Base-by-base conservation (phyloP, 2,329 filamentous ascomycete genomes). In the Phialocephala subalpina region DNA sequence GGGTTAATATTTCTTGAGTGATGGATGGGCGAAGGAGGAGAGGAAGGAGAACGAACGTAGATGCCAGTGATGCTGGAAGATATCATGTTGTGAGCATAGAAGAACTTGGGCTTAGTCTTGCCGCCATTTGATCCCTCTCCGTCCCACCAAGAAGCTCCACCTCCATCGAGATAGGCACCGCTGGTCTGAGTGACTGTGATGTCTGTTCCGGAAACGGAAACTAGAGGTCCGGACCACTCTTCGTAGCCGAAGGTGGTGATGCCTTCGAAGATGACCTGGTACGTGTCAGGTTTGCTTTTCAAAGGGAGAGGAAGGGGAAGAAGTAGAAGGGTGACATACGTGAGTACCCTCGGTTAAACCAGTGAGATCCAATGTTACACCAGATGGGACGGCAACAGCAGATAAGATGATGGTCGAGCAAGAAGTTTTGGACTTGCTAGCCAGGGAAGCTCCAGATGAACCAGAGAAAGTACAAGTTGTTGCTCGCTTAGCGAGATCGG, bases 221-320 rank as follows among this genome's bases (percentile, higher is more conserved):
- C 82, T 16, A 92, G 80, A 52, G 89, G 89, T 0, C 89, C 89
- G 2, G 75, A 74, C 89, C 88, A 92, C 72, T 89, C 84, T 68
- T 86, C 80, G 78, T 90, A 91, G 40, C 82, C 89, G 72, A 90
- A 92, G 62, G 84, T 87, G n/a, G 89, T 91, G 18, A 81, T 85
- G 53, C 90, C 90, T 67, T 86, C 78, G 77, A 91, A 91, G 70
- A 84, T 86, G 68, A 90, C 64, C 74, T 83, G 36, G 12, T 14
- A 36, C 9, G 18, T 1, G 36, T 59, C 4, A 52, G 29, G 25
- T n/a, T 49, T 36, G 42, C 14, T 42, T 57, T 9, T 33, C 9
- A 5, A 9, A 25, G 8, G 25, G 38, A 16, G 22, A 2, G 20
- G 11, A 40, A 56, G 22, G 40, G n/a, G 1, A 45, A 8, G 6